These are phyloP conservation scores for Eimeria sp. DNA, from an alignment of 169 alveolate species.

Conservation along the genomic window DNA sequence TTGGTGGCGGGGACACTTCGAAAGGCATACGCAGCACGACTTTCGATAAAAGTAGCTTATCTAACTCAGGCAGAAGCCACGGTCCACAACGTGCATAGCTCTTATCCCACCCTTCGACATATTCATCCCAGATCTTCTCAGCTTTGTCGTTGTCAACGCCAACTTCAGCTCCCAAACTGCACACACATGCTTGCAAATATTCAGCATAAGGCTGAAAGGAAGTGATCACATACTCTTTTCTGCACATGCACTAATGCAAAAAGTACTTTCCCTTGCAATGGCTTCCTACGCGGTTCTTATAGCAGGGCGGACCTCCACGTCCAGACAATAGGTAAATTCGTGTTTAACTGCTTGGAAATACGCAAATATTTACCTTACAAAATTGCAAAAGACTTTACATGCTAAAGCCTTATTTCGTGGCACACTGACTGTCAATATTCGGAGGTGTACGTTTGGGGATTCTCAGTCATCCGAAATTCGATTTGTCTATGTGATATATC, in stretches of 20 bases:
- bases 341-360: not conserved
- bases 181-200: not conserved
- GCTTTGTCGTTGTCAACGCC: slow-evolving; percentile 78
- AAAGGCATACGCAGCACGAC: not conserved
- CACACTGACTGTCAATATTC: no score
- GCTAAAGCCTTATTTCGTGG: no score
- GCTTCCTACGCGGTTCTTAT: not conserved
- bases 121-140: slow-evolving; percentile 71
- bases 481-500: no score
- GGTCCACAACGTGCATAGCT: not conserved
- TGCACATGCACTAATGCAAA: not conserved
- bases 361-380: not conserved
- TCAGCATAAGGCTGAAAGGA: not conserved
- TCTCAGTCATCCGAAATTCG: no score
- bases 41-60: not conserved
- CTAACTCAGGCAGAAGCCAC: not conserved
- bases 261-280: not conserved
- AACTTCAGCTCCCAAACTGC: slow-evolving; percentile 67
- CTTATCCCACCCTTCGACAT: slow-evolving; percentile 31
- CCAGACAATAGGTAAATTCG: not conserved
- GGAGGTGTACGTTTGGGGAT: no score
- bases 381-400: no score
- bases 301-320: not conserved
- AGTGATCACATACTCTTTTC: not conserved
- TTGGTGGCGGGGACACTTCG: not conserved